These are phyloP conservation scores for Colletotrichum lindemuthianum DNA, from an alignment of 2,329 filamentous ascomycete genomes.

Conservation along the genomic window DNA sequence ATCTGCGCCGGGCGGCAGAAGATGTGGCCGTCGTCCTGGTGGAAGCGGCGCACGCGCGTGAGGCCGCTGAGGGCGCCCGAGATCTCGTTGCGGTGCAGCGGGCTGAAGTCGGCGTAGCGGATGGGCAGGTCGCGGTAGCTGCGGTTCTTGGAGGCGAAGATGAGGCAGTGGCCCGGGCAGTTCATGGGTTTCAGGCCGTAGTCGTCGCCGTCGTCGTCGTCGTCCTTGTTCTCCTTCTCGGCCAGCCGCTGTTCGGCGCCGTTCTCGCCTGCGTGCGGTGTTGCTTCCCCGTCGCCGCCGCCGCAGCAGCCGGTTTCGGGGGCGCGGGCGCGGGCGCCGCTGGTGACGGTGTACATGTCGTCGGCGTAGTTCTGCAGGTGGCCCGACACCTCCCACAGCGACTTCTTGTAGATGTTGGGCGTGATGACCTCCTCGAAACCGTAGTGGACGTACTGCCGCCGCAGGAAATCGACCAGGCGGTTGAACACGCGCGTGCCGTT, in stretches of 20 bases:
- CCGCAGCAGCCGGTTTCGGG: constrained; percentile 41
- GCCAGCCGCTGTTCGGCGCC: constrained; percentile 31
- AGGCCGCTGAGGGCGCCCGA: constrained; percentile 84
- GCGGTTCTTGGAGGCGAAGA: constrained; percentile 78
- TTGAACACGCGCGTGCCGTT: constrained; percentile 87
- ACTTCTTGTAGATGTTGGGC: constrained; percentile 90
- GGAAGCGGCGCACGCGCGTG: constrained; percentile 85
- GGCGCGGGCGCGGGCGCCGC: constrained; percentile 52
- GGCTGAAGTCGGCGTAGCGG: constrained; percentile 87
- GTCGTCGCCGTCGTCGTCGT: constrained; percentile 71
- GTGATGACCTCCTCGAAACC: constrained; percentile 91
- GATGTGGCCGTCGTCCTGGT: constrained; percentile 92
- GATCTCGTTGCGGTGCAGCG: constrained; percentile 86
- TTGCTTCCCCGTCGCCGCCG: constrained; percentile 42
- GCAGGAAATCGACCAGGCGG: constrained; percentile 81
- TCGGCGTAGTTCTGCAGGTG: constrained; percentile 91
- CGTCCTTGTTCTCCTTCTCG: no score
- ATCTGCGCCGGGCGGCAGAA: constrained; percentile 86
- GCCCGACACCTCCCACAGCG: constrained; percentile 85
- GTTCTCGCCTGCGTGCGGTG: constrained; percentile 30
- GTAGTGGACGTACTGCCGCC: constrained; percentile 84
- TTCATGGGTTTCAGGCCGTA: constrained; percentile 95
- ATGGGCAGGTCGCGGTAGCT: constrained; percentile 86
- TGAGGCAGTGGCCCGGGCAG: constrained; percentile 86
- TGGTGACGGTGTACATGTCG: constrained; percentile 88